Percentiles rank a stretch among this genome's conserved stretches.
phyloP scores from a whole-genome alignment of 257 asterid species.

The Solanum chilense region DNA sequence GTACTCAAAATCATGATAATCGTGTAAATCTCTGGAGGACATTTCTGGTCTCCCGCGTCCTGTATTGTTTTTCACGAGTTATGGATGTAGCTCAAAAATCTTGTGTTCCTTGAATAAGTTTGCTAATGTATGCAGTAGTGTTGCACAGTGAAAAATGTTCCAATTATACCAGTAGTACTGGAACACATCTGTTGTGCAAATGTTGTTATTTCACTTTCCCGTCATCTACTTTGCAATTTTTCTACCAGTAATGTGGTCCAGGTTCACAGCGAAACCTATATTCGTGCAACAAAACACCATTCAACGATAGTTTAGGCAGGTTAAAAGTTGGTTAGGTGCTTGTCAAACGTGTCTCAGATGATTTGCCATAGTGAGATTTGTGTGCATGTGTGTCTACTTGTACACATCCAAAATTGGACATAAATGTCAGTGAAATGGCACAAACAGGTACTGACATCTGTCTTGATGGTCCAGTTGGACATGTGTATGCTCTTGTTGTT shows the following conservation, averaged over 20 bases:
- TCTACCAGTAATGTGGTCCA: not conserved
- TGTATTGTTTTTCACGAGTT: not conserved
- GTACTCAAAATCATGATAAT: not conserved
- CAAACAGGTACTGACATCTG: slow-evolving; percentile 73
- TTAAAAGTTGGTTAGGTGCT: not conserved
- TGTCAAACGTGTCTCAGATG: not conserved
- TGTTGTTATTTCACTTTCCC: not conserved
- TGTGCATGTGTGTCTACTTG: not conserved
- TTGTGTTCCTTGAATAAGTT: not conserved
- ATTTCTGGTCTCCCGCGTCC: not conserved
- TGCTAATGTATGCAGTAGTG: not conserved
- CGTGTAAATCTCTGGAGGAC: not conserved
- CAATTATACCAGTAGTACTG: not conserved
- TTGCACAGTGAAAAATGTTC: not conserved
- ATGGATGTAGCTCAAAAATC: not conserved
- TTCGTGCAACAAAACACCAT: not conserved
- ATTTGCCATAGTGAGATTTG: not conserved
- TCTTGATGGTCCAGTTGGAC: slow-evolving; percentile 89
- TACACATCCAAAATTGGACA: not conserved
- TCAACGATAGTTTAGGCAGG: not conserved
- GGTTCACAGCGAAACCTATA: not conserved
- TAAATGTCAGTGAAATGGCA: too few species aligned
- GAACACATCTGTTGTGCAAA: not conserved
- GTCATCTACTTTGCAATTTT: not conserved
- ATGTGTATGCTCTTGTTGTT: slow-evolving; percentile 77